Conservation (phyloP, 371 early-diverging fungal species). For the Enterocytospora artemiae region DNA sequence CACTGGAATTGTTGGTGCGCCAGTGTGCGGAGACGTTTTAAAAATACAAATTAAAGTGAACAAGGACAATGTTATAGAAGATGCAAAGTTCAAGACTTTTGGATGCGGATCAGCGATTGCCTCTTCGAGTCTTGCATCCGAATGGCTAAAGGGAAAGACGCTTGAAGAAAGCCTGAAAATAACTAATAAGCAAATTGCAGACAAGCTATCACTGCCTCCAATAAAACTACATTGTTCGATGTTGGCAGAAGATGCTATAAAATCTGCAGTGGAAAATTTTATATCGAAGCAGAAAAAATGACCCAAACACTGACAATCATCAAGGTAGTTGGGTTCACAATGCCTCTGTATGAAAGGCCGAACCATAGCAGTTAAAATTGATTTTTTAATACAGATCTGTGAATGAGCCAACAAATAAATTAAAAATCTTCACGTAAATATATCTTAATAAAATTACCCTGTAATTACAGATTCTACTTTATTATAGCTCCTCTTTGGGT, state of each 20-base stretch:
- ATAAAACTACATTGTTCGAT: constrained; percentile 95
- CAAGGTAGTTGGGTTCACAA: too few species aligned
- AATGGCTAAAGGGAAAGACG: constrained; percentile 78
- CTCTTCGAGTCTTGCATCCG: constrained; percentile 76
- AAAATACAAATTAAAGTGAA: constrained; percentile 90
- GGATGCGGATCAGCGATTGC: constrained; percentile 98
- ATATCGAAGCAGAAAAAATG: constrained; percentile 1
- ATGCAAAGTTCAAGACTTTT: constrained; percentile 94
- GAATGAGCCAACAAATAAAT: too few species aligned
- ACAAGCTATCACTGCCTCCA: constrained; percentile 82
- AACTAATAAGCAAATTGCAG: constrained; percentile 88
- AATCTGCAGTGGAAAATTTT: constrained; percentile 80
- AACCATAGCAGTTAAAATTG: too few species aligned
- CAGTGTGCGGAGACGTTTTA: constrained; percentile 98
- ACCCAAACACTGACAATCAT: too few species aligned
- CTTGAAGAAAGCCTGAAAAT: constrained; percentile 76
- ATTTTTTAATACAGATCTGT: too few species aligned
- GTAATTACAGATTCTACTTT: too few species aligned
- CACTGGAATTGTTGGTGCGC: constrained; percentile 93
- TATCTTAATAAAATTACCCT: too few species aligned
- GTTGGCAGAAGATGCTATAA: constrained; percentile 96
- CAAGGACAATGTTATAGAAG: constrained; percentile 70
- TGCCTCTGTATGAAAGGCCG: too few species aligned
- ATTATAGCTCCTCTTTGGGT: too few species aligned
- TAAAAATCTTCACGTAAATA: too few species aligned